Percentiles rank a stretch among this genome's conserved stretches.
phyloP scores from a whole-genome alignment of 2,329 filamentous ascomycete genomes.

The Colletotrichum sp. region DNA sequence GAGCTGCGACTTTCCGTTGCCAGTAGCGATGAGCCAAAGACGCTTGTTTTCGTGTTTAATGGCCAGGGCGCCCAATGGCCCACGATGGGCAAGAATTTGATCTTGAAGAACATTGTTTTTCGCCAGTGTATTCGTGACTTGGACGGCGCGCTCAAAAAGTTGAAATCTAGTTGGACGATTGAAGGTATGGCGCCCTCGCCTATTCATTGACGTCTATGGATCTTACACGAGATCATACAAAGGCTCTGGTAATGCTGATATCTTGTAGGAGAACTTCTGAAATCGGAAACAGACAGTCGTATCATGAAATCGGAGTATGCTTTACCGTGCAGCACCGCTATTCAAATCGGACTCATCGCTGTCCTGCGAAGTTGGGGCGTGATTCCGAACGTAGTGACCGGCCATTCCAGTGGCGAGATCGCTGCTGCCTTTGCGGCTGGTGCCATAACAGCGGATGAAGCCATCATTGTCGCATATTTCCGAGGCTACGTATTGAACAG shows the following conservation, averaged over 20 bases:
- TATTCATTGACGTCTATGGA: not conserved
- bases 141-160: slow-evolving; percentile 36
- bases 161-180: not conserved
- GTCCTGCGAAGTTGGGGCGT: slow-evolving; percentile 36
- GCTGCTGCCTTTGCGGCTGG: slow-evolving; percentile 47
- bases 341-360: slow-evolving; percentile 46
- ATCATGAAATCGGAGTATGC: slow-evolving; percentile 21
- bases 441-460: slow-evolving; percentile 34
- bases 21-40: slow-evolving; percentile 28
- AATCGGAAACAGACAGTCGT: not conserved
- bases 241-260: not conserved
- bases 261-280: slow-evolving; percentile 17
- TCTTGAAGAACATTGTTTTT: not conserved
- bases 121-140: slow-evolving; percentile 12
- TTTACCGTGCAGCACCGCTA: slow-evolving; percentile 37
- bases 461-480: slow-evolving; percentile 39
- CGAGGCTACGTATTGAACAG: slow-evolving; percentile 31
- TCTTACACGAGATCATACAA: not conserved
- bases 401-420: slow-evolving; percentile 50
- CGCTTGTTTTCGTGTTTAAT: slow-evolving; percentile 13
- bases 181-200: not conserved
- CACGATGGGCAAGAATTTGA: slow-evolving; percentile 12
- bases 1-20: not conserved
- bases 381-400: slow-evolving; percentile 36
- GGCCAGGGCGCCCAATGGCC: slow-evolving; percentile 22